Evolutionary conservation across 179 eudicot genomes (phyloP).

Genomic region (Drosera spatulata): DNA sequence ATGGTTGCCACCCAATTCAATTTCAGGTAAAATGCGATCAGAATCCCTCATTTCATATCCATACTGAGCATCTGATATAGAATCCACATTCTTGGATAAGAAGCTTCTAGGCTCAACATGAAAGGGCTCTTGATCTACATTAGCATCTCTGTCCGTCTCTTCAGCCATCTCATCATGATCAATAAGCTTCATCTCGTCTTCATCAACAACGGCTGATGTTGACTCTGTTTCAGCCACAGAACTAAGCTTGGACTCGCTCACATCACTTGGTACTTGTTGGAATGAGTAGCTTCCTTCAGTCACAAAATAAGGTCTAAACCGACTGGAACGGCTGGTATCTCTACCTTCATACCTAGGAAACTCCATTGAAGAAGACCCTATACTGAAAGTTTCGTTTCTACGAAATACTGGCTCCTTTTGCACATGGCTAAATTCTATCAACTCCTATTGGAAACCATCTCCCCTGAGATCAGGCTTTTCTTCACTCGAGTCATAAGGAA

Average conservation of each 20-base stretch:
- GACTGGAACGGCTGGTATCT: slow-evolving; percentile 14
- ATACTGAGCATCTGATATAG: slow-evolving; percentile 21
- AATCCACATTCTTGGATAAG: slow-evolving; percentile 34
- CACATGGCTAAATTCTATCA: slow-evolving; percentile 18
- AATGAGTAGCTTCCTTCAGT: slow-evolving; percentile 56
- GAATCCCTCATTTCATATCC: slow-evolving; percentile 16
- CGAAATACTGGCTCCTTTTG: slow-evolving; percentile 52
- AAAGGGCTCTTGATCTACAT: slow-evolving; percentile 26
- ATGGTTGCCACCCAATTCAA: slow-evolving; percentile 19
- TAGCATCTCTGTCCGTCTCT: slow-evolving; percentile 24
- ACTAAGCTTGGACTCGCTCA: slow-evolving; percentile 77
- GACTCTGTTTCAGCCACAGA: slow-evolving; percentile 57
- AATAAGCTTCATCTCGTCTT: slow-evolving; percentile 15
- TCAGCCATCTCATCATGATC: slow-evolving; percentile 31
- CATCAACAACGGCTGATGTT: slow-evolving; percentile 5
- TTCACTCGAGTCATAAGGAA: slow-evolving; percentile 85
- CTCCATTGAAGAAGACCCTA: slow-evolving; percentile 58
- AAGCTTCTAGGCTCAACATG: slow-evolving; percentile 53
- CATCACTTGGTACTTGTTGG: slow-evolving; percentile 58
- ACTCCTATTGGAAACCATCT: slow-evolving; percentile 66
- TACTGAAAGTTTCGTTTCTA: slow-evolving; percentile 72
- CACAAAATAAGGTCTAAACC: slow-evolving; percentile 68
- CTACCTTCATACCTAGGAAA: slow-evolving; percentile 26
- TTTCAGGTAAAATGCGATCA: slow-evolving; percentile 19
- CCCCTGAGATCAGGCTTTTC: slow-evolving; percentile 79